Conservation (phyloP, 2,329 filamentous ascomycete species). For the Epichloe amarillans region DNA sequence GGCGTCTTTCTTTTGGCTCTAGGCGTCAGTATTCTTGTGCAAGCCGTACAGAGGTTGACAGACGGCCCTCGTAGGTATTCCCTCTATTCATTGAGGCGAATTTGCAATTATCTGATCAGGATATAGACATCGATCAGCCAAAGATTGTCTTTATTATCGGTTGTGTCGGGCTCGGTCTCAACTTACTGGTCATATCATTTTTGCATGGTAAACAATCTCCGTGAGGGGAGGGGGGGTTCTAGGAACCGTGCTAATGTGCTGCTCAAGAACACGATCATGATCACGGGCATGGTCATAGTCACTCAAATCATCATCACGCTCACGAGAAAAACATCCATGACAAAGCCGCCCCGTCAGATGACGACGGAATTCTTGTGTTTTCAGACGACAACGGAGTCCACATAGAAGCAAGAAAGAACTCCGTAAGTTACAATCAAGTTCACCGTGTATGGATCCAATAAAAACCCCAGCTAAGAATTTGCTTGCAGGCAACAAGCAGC, state of each 20-base stretch:
- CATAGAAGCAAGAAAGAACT: neutral
- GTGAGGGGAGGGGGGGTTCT: no score
- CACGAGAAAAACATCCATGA: neutral
- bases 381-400: neutral
- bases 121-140: slow-evolving; percentile 47
- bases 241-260: neutral
- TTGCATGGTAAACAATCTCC: slow-evolving; percentile 41
- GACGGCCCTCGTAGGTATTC: slow-evolving; percentile 34
- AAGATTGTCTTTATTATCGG: slow-evolving; percentile 57
- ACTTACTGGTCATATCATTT: slow-evolving; percentile 52
- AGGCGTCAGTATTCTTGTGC: slow-evolving; percentile 58
- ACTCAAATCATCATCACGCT: slow-evolving; percentile 12
- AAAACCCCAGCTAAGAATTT: neutral
- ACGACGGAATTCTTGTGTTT: neutral
- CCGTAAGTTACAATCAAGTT: neutral
- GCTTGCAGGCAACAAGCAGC: neutral
- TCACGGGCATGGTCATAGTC: slow-evolving; percentile 13
- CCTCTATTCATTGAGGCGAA: neutral
- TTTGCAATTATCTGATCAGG: slow-evolving; percentile 7
- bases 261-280: slow-evolving; percentile 22
- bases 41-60: slow-evolving; percentile 59
- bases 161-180: slow-evolving; percentile 50
- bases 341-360: neutral
- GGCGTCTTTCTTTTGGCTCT: slow-evolving; percentile 61
- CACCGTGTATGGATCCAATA: neutral